These are phyloP conservation scores for Yamadazyma blattariae DNA, from an alignment of 1,139 yeast genomes.

Conservation along the genomic window DNA sequence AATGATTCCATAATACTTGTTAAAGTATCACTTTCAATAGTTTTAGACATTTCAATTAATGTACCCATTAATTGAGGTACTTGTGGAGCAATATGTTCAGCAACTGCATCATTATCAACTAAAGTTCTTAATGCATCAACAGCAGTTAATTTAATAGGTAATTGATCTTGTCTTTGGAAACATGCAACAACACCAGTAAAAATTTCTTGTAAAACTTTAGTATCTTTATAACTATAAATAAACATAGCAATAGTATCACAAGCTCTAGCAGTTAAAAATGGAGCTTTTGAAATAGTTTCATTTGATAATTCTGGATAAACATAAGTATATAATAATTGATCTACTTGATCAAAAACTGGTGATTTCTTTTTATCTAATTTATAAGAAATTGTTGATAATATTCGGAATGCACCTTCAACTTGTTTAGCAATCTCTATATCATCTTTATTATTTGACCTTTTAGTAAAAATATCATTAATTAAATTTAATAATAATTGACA, in stretches of 20 bases:
- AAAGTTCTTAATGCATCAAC: conserved; percentile 53
- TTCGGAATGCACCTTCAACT: conserved; percentile 51
- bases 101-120: conserved; percentile 46
- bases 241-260: conserved; percentile 54
- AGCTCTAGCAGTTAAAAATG: conserved; percentile 55
- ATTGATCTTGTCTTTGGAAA: conserved; percentile 41
- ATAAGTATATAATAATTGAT: conserved; percentile 40
- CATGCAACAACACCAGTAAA: conserved; percentile 45
- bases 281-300: conserved; percentile 27
- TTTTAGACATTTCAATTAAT: conserved; percentile 48
- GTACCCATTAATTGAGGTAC: conserved; percentile 54
- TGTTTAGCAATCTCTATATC: conserved; percentile 35
- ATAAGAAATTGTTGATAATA: conserved; percentile 45
- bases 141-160: conserved; percentile 51
- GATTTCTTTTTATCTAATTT: conserved; percentile 37
- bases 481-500: conserved; percentile 40
- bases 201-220: conserved; percentile 38
- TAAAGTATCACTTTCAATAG: conserved; percentile 51
- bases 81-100: conserved; percentile 44
- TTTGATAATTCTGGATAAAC: conserved; percentile 47
- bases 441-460: conserved; percentile 31
- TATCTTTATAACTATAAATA: conserved; percentile 37
- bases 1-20: conserved; percentile 56
- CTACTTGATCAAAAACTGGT: conserved; percentile 47
- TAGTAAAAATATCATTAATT: conserved; percentile 50